Base-by-base conservation (phyloP, 1,139 yeast genomes). In the Hemisphaericaspora lyxosophila region DNA sequence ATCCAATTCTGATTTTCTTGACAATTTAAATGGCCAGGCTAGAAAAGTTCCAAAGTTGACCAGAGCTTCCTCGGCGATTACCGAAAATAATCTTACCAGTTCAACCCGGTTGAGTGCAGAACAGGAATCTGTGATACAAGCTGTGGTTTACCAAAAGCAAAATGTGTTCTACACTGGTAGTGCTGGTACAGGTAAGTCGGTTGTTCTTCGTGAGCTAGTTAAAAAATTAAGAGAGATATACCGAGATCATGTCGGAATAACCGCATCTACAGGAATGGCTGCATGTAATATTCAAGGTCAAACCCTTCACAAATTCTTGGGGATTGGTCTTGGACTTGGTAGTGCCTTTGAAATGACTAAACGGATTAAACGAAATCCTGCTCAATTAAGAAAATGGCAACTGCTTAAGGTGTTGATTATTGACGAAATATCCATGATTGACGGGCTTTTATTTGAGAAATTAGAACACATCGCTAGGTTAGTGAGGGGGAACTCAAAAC, bases 261-360 rank as follows among this genome's bases (percentile, higher is more conserved):
- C 95, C 1, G 97, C 97, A 0, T 85, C 96, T 0, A 88, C 96
- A 0, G 97, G 97, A 1, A 63, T 89, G 49, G 97, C 97, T 0
- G 96, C 96, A 0, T 78, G 86, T 31, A 87, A 85, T 51, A 82
- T 89, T 49, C 92, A 89, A 1, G 97, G 97, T 13, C 75, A 73
- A 26, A 89, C 97, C 0, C 64, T 89, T 26, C 92, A 87, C 55
- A 71, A 84, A 46, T 86, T 82, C 64, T 73, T 90, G 1, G 88
- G 92, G 1, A 73, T 88, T 38, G 96, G 96, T 0, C 57, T 86
- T 14, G 96, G 90, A 5, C 62, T 62, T 2, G 83, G 73, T 4
- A 48, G 70, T 3, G 75, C 70, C 0, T 61, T 58, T 1, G 60
- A 59, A 7, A 54, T 85, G 35, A 66, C 74, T 2, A 60, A 60